Conservation (phyloP, 371 early-diverging fungal genomes). For the Mortierella sp. region DNA sequence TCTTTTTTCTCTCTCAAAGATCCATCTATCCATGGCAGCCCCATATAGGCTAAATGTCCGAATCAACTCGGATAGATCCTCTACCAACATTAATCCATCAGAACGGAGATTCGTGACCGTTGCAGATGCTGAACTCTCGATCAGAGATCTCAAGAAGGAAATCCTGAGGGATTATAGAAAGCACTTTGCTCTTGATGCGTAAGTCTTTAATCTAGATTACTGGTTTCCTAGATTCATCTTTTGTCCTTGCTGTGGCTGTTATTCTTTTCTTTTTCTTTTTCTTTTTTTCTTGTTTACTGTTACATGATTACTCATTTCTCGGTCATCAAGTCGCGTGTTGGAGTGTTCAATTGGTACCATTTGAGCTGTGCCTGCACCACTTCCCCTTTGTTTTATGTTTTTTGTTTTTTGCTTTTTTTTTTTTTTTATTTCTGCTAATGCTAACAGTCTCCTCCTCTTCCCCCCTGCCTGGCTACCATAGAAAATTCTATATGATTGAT, state of each 20-base stretch:
- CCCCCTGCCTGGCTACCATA: background rate
- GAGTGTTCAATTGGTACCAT: background rate
- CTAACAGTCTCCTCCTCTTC: background rate
- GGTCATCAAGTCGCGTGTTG: background rate
- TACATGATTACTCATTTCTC: background rate
- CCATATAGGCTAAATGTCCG: conserved; percentile 17
- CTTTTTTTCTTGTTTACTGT: too few species aligned
- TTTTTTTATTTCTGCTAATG: background rate
- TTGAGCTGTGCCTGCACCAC: background rate
- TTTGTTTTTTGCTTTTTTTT: background rate
- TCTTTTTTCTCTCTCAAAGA: background rate
- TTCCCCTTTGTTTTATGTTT: too few species aligned
- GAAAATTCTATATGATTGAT: conserved; percentile 13
- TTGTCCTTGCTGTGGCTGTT: background rate
- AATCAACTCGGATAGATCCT: conserved; percentile 8
- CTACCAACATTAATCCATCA: background rate
- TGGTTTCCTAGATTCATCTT: background rate
- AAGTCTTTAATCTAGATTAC: conserved; percentile 13
- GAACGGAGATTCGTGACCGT: conserved; percentile 19
- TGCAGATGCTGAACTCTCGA: conserved; percentile 12
- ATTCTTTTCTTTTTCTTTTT: background rate
- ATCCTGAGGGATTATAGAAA: conserved; percentile 14
- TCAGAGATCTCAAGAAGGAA: conserved; percentile 15
- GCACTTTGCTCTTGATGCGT: conserved; percentile 23
- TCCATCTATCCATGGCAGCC: conserved; percentile 14